phyloP scores from a whole-genome alignment of 768 basidiomycete genomes.

The Pleurotus tuoliensis region DNA sequence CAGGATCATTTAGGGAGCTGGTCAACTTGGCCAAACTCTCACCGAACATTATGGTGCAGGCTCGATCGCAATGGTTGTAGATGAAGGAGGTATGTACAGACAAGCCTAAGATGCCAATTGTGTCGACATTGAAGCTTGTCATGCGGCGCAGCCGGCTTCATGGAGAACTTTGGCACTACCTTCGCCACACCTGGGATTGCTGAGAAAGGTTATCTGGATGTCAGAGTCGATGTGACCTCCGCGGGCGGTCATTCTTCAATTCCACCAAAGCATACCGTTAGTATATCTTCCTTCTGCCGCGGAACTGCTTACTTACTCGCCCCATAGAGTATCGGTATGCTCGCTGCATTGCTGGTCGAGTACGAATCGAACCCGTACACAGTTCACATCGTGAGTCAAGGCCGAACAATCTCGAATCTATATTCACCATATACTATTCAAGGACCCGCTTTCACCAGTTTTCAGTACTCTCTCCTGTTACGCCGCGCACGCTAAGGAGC shows the following conservation, averaged over 20 bases:
- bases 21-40: slow-evolving; percentile 42
- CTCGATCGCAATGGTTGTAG: slow-evolving; percentile 74
- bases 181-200: slow-evolving; percentile 62
- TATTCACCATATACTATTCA: slow-evolving; percentile 14
- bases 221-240: slow-evolving; percentile 58
- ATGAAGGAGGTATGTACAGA: slow-evolving; percentile 75
- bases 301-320: not conserved
- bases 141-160: slow-evolving; percentile 32
- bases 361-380: slow-evolving; percentile 65
- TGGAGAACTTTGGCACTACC: slow-evolving; percentile 45
- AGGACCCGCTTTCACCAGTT: slow-evolving; percentile 55
- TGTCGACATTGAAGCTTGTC: not conserved
- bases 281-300: slow-evolving; percentile 8
- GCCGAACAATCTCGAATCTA: not conserved
- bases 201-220: slow-evolving; percentile 71
- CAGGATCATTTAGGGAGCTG: slow-evolving; percentile 46
- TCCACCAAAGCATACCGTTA: slow-evolving; percentile 76
- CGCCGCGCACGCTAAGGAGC: slow-evolving; percentile 53
- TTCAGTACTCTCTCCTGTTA: slow-evolving; percentile 64
- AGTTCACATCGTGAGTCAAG: slow-evolving; percentile 41
- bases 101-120: not conserved
- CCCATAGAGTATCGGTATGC: slow-evolving; percentile 74
- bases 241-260: slow-evolving; percentile 85
- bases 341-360: slow-evolving; percentile 63
- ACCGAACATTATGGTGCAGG: slow-evolving; percentile 63